phyloP scores from a whole-genome alignment of 352 stramenopile genomes.

The Phytophthora crassamura region DNA sequence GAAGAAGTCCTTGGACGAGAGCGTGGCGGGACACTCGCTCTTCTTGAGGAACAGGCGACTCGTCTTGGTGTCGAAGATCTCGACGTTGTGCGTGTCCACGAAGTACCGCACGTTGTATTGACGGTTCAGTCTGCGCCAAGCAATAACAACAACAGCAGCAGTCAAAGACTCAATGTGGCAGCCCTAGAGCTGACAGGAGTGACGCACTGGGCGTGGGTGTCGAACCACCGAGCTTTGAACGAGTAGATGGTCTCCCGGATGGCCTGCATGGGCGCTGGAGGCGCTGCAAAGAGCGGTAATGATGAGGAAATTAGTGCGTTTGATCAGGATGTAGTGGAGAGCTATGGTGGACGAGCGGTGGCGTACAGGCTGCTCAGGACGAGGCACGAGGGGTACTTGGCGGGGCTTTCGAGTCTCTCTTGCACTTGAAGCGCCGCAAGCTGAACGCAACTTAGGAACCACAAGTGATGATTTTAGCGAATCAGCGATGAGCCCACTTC shows the following conservation, averaged over 20 bases:
- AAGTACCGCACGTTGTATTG: constrained; percentile 87
- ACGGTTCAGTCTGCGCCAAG: constrained; percentile 60
- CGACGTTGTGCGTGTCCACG: constrained; percentile 75
- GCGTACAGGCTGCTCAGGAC: too few relatives aligned
- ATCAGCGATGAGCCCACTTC: constrained; percentile 1
- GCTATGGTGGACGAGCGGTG: too few relatives aligned
- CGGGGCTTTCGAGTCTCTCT: constrained; percentile 3
- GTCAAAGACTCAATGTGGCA: constrained; percentile 5
- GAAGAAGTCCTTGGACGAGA: constrained; percentile 83
- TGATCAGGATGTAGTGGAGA: not conserved
- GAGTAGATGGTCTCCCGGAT: constrained; percentile 81
- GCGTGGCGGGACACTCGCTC: constrained; percentile 74
- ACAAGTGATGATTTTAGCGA: constrained; percentile 20
- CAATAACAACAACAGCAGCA: not conserved
- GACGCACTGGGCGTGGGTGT: constrained; percentile 73
- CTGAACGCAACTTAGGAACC: not conserved
- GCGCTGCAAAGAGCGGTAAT: too few relatives aligned
- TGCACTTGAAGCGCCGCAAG: constrained; percentile 19
- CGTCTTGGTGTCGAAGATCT: constrained; percentile 91
- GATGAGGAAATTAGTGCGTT: not conserved
- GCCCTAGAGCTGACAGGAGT: not conserved
- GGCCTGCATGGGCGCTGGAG: constrained; percentile 50
- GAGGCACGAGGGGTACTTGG: not conserved
- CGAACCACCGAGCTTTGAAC: constrained; percentile 85
- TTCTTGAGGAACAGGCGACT: constrained; percentile 93